These are phyloP conservation scores for Ophiostoma novo-ulmi DNA, from an alignment of 2,329 filamentous ascomycete genomes.

Conservation along the genomic window DNA sequence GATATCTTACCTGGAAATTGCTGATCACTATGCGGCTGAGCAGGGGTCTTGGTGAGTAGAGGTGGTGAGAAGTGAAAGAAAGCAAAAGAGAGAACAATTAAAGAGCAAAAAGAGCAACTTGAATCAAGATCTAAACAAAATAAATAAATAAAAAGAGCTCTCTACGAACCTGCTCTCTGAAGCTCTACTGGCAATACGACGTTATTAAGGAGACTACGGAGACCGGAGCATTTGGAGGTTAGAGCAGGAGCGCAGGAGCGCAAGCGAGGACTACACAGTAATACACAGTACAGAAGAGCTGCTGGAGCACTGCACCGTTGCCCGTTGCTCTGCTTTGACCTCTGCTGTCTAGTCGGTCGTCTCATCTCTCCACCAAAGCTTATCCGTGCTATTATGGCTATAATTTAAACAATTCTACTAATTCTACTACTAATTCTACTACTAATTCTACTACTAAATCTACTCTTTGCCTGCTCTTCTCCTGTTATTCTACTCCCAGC, in stretches of 20 bases:
- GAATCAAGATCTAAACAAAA: neutral
- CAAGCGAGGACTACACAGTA: neutral
- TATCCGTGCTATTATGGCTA: neutral
- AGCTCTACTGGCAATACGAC: conserved; percentile 2
- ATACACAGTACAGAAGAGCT: neutral
- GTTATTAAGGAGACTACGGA: conserved; percentile 8
- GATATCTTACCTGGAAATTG: neutral
- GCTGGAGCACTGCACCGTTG: neutral
- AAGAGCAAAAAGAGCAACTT: neutral
- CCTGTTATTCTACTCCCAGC: neutral
- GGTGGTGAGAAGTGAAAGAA: neutral
- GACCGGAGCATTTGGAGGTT: neutral
- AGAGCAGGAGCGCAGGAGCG: neutral
- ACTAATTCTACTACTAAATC: neutral
- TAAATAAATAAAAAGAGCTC: conserved; percentile 22
- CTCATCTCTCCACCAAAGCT: conserved; percentile 8
- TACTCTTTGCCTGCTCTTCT: neutral
- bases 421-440: neutral
- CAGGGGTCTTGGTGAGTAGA: neutral
- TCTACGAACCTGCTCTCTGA: neutral
- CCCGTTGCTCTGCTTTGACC: neutral
- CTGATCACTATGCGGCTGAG: conserved; percentile 1
- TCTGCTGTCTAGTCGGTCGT: neutral
- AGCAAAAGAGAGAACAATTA: neutral
- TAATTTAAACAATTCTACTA: neutral